Base-by-base conservation (phyloP, 2,329 filamentous ascomycete species). In the Curvularia lunata region DNA sequence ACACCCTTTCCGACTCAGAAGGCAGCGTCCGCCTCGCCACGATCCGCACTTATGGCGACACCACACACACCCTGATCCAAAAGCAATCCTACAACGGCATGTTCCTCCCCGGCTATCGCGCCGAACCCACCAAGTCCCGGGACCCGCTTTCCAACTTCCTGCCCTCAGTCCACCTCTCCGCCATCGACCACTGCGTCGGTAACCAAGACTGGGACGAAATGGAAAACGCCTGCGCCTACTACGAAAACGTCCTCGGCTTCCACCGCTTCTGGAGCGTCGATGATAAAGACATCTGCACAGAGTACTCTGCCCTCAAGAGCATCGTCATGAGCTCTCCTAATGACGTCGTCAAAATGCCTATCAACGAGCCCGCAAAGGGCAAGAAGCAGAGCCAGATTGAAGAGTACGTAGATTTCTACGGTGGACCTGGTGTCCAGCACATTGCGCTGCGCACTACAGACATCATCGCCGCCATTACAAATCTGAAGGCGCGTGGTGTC, bases 201-300 rank as follows among this genome's bases (percentile, higher is more conserved):
- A 97, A 98, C 82, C 93, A 97, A 82, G 90, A 92, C 78, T 97
- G 94, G 94, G 84, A 92, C 77, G 88, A 93, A 77, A 96, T 98
- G 85, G 84, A 88, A 55, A 79, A 80, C 47, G 80, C 83, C 21
- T 88, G 86, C 72, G 82, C 83, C 57, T 88, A 86, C 78, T 98
- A 97, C 81, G 93, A 97, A 81, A 86, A 88, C 62, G 91, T 89
- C 62, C 89, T 97, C 27, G 90, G 89, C 53, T 97, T 97, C 85
- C 92, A 97, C 82, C 91, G 93, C 66, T 97, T 97, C 88, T 97
- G 94, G 94, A 92, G 88, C 53, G 93, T 97, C 57, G 94, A 97
- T 77, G 94, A 97, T 82, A 90, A 87, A 67, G 87, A 96, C 75
- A 96, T 97, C 79, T 91, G 88, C 84, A 97, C 91, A 65, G 92